These are phyloP conservation scores for Paecilomyces fulvus DNA, from an alignment of 2,329 filamentous ascomycete genomes.

Conservation along the genomic window DNA sequence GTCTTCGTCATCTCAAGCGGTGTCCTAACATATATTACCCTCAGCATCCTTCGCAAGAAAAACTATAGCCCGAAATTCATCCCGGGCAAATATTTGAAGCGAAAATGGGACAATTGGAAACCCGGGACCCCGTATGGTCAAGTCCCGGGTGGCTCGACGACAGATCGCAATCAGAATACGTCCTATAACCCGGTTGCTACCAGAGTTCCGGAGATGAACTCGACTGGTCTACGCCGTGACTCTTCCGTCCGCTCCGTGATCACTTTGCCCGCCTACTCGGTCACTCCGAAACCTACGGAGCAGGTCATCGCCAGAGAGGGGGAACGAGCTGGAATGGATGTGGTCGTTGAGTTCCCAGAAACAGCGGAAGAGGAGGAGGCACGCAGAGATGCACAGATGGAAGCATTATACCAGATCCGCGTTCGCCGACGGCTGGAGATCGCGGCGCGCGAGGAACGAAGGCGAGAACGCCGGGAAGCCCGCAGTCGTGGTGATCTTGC, in stretches of 20 bases:
- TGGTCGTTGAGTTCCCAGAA: slow-evolving; percentile 77
- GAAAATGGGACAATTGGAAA: slow-evolving; percentile 44
- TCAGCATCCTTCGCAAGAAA: slow-evolving; percentile 35
- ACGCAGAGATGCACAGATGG: slow-evolving; percentile 83
- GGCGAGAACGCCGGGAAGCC: slow-evolving; percentile 62
- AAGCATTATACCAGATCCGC: slow-evolving; percentile 82
- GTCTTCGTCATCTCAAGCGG: slow-evolving; percentile 23
- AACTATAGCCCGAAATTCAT: slow-evolving; percentile 44
- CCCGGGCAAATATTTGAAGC: slow-evolving; percentile 43
- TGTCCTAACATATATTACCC: slow-evolving; percentile 24
- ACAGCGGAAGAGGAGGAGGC: slow-evolving; percentile 70
- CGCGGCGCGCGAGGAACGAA: slow-evolving; percentile 68
- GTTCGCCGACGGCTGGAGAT: slow-evolving; percentile 65
- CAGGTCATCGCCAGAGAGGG: slow-evolving; percentile 80
- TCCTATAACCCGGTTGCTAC: slow-evolving; percentile 18
- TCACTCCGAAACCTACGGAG: slow-evolving; percentile 64
- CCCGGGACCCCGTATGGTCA: slow-evolving; percentile 35
- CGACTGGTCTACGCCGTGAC: slow-evolving; percentile 60
- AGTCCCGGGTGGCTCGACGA: slow-evolving; percentile 18
- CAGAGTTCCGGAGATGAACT: slow-evolving; percentile 20
- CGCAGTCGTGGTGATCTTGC: slow-evolving; percentile 60
- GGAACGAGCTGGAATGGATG: slow-evolving; percentile 83
- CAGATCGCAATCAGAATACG: slow-evolving; percentile 13
- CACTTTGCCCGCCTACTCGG: slow-evolving; percentile 80
- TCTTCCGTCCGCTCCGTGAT: slow-evolving; percentile 88